Evolutionary conservation across 345 rosid species (phyloP).

Genomic region (Melaleuca quinquenervia): DNA sequence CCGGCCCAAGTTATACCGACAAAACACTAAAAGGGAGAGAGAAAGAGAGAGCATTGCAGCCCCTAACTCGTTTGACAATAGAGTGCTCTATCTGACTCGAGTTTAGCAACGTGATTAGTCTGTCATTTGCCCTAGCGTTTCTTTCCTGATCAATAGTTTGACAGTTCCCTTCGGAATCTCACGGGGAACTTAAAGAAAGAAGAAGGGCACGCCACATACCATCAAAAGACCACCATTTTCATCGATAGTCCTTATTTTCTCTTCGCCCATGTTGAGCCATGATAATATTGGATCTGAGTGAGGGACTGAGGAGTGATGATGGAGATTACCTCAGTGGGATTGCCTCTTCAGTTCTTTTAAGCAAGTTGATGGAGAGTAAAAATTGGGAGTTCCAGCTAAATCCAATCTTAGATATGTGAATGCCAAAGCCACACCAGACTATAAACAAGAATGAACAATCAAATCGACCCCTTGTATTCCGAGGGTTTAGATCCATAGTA

Average conservation of each 20-base stretch:
- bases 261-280: background rate
- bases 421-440: background rate
- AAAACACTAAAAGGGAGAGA: background rate
- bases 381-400: background rate
- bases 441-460: background rate
- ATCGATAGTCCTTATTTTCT: background rate
- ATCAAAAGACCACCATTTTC: background rate
- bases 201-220: background rate
- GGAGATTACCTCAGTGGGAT: background rate
- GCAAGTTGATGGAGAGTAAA: background rate
- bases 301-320: background rate
- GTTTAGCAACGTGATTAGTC: background rate
- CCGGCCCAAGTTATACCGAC: background rate
- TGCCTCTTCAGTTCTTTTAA: background rate
- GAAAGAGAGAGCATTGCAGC: background rate
- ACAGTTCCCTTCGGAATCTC: background rate
- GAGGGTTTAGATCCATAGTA: background rate
- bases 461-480: background rate
- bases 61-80: background rate
- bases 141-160: background rate
- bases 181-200: background rate
- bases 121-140: background rate
- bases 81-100: background rate
- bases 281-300: background rate
- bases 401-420: background rate